Percentiles rank a stretch among this genome's conserved stretches.
phyloP scores from a whole-genome alignment of 1,284 basidiomycete species.

The Cerrena zonata region DNA sequence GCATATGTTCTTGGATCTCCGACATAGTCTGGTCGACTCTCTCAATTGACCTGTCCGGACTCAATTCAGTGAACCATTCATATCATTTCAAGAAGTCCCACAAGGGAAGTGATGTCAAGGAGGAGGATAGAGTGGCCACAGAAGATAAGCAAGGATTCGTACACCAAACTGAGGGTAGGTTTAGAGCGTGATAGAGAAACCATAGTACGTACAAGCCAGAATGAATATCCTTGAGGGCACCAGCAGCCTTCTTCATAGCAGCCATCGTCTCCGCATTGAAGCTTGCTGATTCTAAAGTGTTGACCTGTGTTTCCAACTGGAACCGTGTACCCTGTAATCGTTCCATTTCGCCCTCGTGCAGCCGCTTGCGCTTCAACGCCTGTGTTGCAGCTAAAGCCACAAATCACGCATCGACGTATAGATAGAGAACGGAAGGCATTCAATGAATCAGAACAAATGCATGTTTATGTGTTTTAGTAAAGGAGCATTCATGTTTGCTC shows the following conservation, averaged over 20 bases:
- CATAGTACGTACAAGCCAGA: constrained; percentile 71
- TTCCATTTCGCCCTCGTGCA: constrained; percentile 84
- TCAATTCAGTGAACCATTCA: too few relatives aligned
- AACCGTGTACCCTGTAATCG: constrained; percentile 81
- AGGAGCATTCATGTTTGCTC: neutral
- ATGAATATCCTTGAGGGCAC: constrained; percentile 89
- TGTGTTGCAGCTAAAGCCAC: constrained; percentile 65
- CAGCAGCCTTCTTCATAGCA: constrained; percentile 94
- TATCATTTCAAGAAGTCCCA: too few relatives aligned
- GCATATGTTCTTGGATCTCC: constrained; percentile 86
- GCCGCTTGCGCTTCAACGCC: constrained; percentile 94
- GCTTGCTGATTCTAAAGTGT: constrained; percentile 96
- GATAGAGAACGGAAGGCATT: neutral
- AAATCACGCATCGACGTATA: neutral
- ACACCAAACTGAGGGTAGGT: constrained; percentile 1
- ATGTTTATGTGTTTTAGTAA: neutral
- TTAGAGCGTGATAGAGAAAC: constrained; percentile 3
- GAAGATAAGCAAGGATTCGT: neutral
- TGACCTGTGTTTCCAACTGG: constrained; percentile 95
- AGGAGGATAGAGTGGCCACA: neutral
- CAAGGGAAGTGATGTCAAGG: constrained; percentile 1
- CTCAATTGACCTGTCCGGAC: too few relatives aligned
- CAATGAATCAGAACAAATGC: neutral
- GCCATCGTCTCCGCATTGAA: constrained; percentile 97
- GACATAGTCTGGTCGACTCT: constrained; percentile 93